Base-by-base conservation (phyloP, 495 filamentous ascomycete genomes). In the Annulohypoxylon moriforme region DNA sequence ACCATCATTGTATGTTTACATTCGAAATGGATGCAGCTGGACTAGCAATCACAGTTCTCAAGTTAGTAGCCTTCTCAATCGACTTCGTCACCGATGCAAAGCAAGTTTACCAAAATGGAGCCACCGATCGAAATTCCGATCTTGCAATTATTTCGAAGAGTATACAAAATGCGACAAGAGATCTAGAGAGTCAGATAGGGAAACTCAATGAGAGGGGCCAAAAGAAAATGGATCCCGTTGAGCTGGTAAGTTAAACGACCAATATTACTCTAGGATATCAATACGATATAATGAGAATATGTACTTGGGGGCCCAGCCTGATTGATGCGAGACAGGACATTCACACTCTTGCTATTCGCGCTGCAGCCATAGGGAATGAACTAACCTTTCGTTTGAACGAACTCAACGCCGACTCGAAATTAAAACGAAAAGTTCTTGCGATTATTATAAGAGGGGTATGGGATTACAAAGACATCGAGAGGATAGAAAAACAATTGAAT, bases 11-110 rank as follows among this genome's bases (percentile, higher is more conserved):
- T n/a, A n/a, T n/a, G n/a, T n/a, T n/a, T n/a, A n/a, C n/a, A n/a
- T n/a, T n/a, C n/a, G n/a, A n/a, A n/a, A n/a, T n/a, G n/a, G n/a
- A n/a, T n/a, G n/a, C n/a, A n/a, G n/a, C n/a, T n/a, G 25, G 40
- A 24, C 18, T 25, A n/a, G 57, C 46, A 16, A 40, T 68, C 16
- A 36, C 63, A 8, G 42, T 68, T 3, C 29, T 68, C 10, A 72
- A 72, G 33, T 16, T 72, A 13, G 64, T 67, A 29, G 36, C 60
- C 36, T 60, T 72, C 38, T 67, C 64, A 4, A 24, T 60, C 6
- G 64, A 68, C 49, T 68, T 72, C 16, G 49, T 72, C 9, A n/a
- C 33, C 22, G 8, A 68, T 22, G 53, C 22, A n/a, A 72, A 68
- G 34, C 64, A 72, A 22, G 59, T 72, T n/a, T 64, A 68, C 46